phyloP scores from a whole-genome alignment of 352 stramenopile genomes.

The Pythium diclinum region DNA sequence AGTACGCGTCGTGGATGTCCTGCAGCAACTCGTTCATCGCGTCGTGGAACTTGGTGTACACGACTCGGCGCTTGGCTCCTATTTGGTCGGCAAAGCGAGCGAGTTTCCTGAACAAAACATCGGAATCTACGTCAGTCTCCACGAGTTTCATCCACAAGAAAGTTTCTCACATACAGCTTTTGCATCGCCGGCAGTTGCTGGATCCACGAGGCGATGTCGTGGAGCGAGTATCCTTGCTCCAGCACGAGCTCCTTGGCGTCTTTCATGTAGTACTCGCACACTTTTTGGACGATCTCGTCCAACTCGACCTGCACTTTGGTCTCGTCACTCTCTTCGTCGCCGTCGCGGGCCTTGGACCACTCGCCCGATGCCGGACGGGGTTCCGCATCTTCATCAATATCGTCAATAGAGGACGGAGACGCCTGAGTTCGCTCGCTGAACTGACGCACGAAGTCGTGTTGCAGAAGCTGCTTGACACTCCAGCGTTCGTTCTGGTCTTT shows the following conservation, averaged over 20 bases:
- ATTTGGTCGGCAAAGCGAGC: constrained; percentile 76
- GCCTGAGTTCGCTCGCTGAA: constrained; percentile 20
- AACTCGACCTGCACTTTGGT: constrained; percentile 70
- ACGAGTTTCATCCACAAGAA: no score
- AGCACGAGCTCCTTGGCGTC: constrained; percentile 68
- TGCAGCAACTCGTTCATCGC: constrained; percentile 73
- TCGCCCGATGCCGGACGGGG: constrained; percentile 24
- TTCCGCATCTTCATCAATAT: constrained; percentile 29
- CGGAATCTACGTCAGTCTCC: no score
- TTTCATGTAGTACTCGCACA: constrained; percentile 77
- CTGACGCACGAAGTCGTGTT: constrained; percentile 64
- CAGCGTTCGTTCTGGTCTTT: constrained; percentile 79
- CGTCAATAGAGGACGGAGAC: constrained; percentile 19
- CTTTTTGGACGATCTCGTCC: constrained; percentile 76
- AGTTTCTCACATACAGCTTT: constrained; percentile 47
- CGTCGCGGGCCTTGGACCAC: constrained; percentile 20
- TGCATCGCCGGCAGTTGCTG: constrained; percentile 77
- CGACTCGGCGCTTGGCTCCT: constrained; percentile 40
- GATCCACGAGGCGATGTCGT: constrained; percentile 76
- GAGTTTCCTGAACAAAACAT: constrained; percentile 51
- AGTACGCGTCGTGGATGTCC: constrained; percentile 65
- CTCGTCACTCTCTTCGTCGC: constrained; percentile 34
- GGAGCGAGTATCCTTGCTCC: constrained; percentile 63
- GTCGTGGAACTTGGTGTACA: constrained; percentile 71
- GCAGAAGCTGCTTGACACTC: constrained; percentile 76